Base-by-base conservation (phyloP, 2,329 filamentous ascomycete genomes). In the Hypoxylon sp. region DNA sequence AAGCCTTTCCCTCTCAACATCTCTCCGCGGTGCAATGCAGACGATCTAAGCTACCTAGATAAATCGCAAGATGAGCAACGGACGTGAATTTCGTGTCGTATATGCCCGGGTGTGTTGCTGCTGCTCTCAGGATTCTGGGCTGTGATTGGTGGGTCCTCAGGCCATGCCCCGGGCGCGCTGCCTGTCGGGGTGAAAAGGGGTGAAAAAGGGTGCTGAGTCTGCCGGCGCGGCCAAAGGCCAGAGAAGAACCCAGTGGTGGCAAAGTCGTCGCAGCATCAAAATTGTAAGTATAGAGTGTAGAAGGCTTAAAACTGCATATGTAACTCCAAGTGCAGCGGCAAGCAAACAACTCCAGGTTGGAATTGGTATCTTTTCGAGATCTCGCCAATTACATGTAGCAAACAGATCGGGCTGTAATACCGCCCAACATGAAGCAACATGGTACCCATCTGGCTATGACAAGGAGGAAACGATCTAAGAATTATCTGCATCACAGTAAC, bases 81-180 rank as follows among this genome's bases (percentile, higher is more conserved):
- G 70, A 71, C 31, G 68, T 46, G 53, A 49, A 74, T 20, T 74
- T 63, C 11, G 69, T 56, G 51, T 64, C 66, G 55, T 72, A 71
- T 17, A 73, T 66, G 14, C 61, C 46, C 1, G 20, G 11, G 14
- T 27, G 46, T 33, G 57, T 14, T 6, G 69, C 66, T 6, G n/a
- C 17, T 44, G 25, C 25, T 1, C 37, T 42, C 6, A 74, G 50
- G 8, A 58, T 42, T 6, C 35, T 59, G 17, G n/a, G 7, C 17
- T 22, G 40, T 44, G 40, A 44, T 44, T 44, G 17, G 40, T 6
- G 56, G 27, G 13, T 10, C 25, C 27, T 37, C 17, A 50, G 53
- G 31, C 30, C 30, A 25, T 31, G 50, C n/a, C 56, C 46, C 30
- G 57, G 35, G 46, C 48, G 57, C 37, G 35, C 33, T 17, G 57